These are phyloP conservation scores for Geotrichum aggregatum DNA, from an alignment of 1,139 yeast genomes.

Conservation along the genomic window DNA sequence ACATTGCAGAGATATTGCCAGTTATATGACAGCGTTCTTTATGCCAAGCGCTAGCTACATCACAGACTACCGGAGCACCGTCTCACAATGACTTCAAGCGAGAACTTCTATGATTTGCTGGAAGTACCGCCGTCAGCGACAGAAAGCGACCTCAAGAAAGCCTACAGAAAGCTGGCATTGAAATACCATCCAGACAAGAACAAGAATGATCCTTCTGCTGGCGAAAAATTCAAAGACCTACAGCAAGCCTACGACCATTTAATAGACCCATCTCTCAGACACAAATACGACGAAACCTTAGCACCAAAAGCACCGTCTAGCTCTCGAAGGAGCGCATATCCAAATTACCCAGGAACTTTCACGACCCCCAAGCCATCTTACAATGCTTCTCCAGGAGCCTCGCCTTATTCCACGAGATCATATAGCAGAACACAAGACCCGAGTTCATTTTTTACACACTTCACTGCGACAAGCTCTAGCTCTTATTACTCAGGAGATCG, in stretches of 20 bases:
- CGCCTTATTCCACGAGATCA: not conserved
- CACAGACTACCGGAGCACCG: not conserved
- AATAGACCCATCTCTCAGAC: constrained; percentile 42
- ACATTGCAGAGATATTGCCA: too few relatives aligned
- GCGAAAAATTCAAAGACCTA: constrained; percentile 67
- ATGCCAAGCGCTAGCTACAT: not conserved
- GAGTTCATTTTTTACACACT: not conserved
- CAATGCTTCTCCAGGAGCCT: not conserved
- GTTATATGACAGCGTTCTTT: too few relatives aligned
- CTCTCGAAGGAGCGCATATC: not conserved
- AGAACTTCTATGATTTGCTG: constrained; percentile 67
- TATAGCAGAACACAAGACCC: not conserved
- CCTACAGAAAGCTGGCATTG: constrained; percentile 80
- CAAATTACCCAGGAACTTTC: not conserved
- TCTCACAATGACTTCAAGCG: not conserved
- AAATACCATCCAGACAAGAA: constrained; percentile 86
- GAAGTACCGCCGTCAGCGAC: constrained; percentile 64
- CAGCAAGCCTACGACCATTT: constrained; percentile 83
- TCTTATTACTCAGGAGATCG: too few relatives aligned
- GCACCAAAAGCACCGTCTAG: not conserved
- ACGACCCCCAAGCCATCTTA: not conserved
- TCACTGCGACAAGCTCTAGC: not conserved
- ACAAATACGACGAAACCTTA: constrained; percentile 13
- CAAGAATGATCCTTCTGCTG: constrained; percentile 69
- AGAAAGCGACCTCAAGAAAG: constrained; percentile 85